A percentile compares a stretch with the other conserved stretches of the same genome.
These are phyloP conservation scores for Clavulina sp. DNA, from an alignment of 768 basidiomycete species.

Conservation along the genomic window DNA sequence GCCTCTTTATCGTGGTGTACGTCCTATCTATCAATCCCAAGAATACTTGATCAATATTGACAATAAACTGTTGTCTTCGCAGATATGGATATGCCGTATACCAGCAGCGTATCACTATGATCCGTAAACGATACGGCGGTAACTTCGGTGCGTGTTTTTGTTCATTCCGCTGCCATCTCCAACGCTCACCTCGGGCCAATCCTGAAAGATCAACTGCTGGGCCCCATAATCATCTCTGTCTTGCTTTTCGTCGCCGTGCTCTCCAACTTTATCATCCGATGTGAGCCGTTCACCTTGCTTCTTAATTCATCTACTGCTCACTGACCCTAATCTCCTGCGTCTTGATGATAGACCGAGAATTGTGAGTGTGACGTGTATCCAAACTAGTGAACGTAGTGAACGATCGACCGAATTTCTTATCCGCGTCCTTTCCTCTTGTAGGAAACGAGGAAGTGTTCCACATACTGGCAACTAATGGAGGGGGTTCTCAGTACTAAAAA, in stretches of 20 bases:
- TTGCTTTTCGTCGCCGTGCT: constrained; percentile 77
- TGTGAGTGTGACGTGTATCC: constrained; percentile 1
- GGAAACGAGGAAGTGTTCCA: too few species aligned
- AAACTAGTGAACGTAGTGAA: background rate
- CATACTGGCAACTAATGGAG: too few species aligned
- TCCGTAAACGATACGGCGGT: constrained; percentile 72
- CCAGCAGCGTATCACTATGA: constrained; percentile 78
- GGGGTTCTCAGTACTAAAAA: too few species aligned
- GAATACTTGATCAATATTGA: background rate
- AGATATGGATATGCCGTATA: constrained; percentile 82
- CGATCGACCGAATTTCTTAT: background rate
- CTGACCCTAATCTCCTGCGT: background rate
- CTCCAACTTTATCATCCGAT: constrained; percentile 73
- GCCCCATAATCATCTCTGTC: constrained; percentile 67
- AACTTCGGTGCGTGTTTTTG: constrained; percentile 51
- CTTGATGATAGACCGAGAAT: constrained; percentile 5
- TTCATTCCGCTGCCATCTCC: constrained; percentile 3
- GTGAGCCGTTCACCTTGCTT: constrained; percentile 28
- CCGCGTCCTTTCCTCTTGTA: too few species aligned
- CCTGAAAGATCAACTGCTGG: constrained; percentile 51
- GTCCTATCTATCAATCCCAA: background rate
- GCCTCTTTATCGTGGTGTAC: constrained; percentile 46
- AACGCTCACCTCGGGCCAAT: background rate
- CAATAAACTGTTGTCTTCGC: background rate
- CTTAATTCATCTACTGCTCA: background rate